These are phyloP conservation scores for Pistacia vera DNA, from an alignment of 345 rosid species.

Conservation along the genomic window DNA sequence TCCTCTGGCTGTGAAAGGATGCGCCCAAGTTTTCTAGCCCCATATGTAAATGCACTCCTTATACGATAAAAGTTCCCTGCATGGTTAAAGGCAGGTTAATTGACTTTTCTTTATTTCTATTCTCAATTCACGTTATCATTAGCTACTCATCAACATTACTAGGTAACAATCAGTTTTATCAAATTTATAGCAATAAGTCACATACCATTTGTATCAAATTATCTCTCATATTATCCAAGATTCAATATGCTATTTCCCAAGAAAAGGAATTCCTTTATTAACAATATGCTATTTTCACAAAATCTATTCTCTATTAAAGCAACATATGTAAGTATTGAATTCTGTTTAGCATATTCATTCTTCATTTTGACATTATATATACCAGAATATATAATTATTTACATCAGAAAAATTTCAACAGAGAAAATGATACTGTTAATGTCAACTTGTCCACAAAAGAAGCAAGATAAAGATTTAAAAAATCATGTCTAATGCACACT, in stretches of 20 bases:
- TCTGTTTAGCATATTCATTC: background rate
- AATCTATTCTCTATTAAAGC: background rate
- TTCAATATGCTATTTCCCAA: too few relatives aligned
- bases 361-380: background rate
- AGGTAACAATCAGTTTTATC: background rate
- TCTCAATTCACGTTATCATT: conserved; percentile 12
- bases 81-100: conserved; percentile 15
- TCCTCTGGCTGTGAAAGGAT: conserved; percentile 61
- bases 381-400: background rate
- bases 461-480: too few relatives aligned
- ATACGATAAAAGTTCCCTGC: conserved; percentile 83
- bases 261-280: background rate
- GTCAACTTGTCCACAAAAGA: too few relatives aligned
- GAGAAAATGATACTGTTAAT: background rate
- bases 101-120: background rate
- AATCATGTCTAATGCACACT: too few relatives aligned
- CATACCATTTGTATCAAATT: background rate
- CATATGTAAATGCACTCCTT: conserved; percentile 86
- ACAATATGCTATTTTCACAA: background rate
- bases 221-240: background rate
- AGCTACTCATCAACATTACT: background rate
- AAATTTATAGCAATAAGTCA: background rate
- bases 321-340: background rate
- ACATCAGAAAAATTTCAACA: background rate
- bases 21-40: conserved; percentile 79